Evolutionary conservation across 768 basidiomycete genomes (phyloP).

Genomic region (Rhodotorula taiwanensis): DNA sequence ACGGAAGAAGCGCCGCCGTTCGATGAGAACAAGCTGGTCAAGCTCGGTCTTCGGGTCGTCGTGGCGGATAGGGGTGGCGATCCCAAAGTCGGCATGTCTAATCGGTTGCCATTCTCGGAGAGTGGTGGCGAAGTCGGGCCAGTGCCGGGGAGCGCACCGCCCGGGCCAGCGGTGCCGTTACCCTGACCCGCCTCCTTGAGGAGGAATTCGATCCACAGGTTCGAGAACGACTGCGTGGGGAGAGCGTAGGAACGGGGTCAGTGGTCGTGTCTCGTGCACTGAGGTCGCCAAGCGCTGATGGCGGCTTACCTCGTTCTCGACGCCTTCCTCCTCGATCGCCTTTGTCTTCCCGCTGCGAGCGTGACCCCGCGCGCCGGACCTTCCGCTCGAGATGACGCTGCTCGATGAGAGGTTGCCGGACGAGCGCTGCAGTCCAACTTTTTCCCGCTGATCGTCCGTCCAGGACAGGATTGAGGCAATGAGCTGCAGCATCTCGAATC

Average conservation of each 20-base stretch:
- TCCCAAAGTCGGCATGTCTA: conserved; percentile 26
- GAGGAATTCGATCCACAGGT: conserved; percentile 95
- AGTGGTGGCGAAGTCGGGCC: neutral
- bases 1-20: conserved; percentile 21
- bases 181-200: conserved; percentile 69
- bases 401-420: conserved; percentile 14
- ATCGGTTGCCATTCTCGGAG: neutral
- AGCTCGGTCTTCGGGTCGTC: conserved; percentile 17
- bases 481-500: conserved; percentile 91
- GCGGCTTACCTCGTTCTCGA: conserved; percentile 35
- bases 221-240: conserved; percentile 76
- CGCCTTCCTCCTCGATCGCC: conserved; percentile 29
- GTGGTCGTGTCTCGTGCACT: too few relatives aligned
- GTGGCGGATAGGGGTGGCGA: conserved; percentile 11
- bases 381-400: conserved; percentile 24
- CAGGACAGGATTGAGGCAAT: conserved; percentile 85
- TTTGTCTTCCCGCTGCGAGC: conserved; percentile 33
- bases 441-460: conserved; percentile 83
- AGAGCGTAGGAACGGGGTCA: neutral
- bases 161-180: neutral
- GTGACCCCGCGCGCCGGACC: conserved; percentile 26
- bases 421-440: conserved; percentile 60
- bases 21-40: conserved; percentile 20
- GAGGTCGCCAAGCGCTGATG: neutral
- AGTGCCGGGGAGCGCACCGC: neutral